phyloP scores from a whole-genome alignment of 768 basidiomycete genomes.

The Russula sp. region DNA sequence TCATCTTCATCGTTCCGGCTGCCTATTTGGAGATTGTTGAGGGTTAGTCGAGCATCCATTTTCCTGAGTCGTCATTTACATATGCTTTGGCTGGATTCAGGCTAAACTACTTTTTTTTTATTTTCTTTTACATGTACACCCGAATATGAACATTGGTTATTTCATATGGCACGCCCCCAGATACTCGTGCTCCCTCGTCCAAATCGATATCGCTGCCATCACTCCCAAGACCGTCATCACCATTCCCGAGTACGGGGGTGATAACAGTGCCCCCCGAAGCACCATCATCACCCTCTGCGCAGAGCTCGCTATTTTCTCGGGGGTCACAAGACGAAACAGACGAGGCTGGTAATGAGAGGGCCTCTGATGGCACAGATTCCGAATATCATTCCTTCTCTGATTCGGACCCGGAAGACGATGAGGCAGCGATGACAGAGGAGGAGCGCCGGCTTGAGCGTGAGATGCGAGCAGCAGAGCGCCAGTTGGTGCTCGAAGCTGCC shows the following conservation, averaged over 20 bases:
- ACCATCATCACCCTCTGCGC: neutral
- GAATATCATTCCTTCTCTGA: constrained; percentile 18
- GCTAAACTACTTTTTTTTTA: constrained; percentile 71
- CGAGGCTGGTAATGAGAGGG: constrained; percentile 27
- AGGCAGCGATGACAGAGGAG: constrained; percentile 33
- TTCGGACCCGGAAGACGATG: constrained; percentile 31
- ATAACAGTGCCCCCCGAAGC: neutral
- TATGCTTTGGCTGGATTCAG: constrained; percentile 49
- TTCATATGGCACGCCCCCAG: constrained; percentile 1
- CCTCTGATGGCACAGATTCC: constrained; percentile 23
- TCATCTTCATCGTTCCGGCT: constrained; percentile 87
- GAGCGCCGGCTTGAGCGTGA: constrained; percentile 48
- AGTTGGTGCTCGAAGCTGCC: constrained; percentile 81
- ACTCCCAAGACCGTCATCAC: neutral
- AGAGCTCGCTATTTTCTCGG: neutral
- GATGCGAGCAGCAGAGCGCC: constrained; percentile 67
- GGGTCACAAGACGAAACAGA: constrained; percentile 23
- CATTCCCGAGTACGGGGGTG: neutral
- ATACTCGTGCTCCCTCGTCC: neutral
- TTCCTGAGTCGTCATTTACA: constrained; percentile 59
- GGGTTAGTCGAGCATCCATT: constrained; percentile 73
- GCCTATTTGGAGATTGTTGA: constrained; percentile 79
- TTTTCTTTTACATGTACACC: constrained; percentile 33
- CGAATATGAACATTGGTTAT: constrained; percentile 25
- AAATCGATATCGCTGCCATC: constrained; percentile 2